phyloP scores from a whole-genome alignment of 2,329 filamentous ascomycete species.

The Grosmannia huntii region DNA sequence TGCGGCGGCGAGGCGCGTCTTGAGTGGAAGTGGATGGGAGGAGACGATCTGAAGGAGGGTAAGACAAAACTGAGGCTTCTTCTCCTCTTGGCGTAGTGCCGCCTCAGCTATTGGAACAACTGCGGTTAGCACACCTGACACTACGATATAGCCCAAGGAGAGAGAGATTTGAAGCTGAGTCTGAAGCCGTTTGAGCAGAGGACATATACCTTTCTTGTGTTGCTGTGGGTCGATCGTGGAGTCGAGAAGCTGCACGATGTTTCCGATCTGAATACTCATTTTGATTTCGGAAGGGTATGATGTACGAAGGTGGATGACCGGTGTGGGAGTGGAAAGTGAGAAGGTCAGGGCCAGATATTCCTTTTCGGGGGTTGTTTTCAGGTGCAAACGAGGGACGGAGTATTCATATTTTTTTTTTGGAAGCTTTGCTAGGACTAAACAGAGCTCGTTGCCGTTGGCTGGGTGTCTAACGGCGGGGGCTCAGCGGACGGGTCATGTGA shows the following conservation, averaged over 20 bases:
- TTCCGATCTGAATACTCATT: constrained; percentile 45
- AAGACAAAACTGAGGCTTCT: constrained; percentile 78
- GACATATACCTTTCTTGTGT: constrained; percentile 71
- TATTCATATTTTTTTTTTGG: background rate
- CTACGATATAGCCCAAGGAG: background rate
- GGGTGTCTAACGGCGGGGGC: constrained; percentile 3
- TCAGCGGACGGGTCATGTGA: background rate
- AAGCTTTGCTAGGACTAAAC: background rate
- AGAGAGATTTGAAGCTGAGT: background rate
- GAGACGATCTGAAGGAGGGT: constrained; percentile 83
- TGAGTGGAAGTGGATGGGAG: constrained; percentile 55
- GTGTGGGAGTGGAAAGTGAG: background rate
- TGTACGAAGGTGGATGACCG: background rate
- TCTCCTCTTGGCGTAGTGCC: constrained; percentile 65
- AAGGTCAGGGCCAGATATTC: background rate
- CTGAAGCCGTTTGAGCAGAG: background rate
- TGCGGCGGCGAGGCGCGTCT: constrained; percentile 75
- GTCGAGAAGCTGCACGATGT: constrained; percentile 72
- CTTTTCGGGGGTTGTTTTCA: background rate
- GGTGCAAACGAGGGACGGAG: background rate
- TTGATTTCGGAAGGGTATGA: constrained; percentile 13
- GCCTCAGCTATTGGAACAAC: constrained; percentile 52
- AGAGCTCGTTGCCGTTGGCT: constrained; percentile 5
- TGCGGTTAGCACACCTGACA: background rate
- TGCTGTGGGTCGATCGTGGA: constrained; percentile 79